phyloP scores from a whole-genome alignment of 2,329 filamentous ascomycete species.

The Phaeosphaeriaceae sp. region DNA sequence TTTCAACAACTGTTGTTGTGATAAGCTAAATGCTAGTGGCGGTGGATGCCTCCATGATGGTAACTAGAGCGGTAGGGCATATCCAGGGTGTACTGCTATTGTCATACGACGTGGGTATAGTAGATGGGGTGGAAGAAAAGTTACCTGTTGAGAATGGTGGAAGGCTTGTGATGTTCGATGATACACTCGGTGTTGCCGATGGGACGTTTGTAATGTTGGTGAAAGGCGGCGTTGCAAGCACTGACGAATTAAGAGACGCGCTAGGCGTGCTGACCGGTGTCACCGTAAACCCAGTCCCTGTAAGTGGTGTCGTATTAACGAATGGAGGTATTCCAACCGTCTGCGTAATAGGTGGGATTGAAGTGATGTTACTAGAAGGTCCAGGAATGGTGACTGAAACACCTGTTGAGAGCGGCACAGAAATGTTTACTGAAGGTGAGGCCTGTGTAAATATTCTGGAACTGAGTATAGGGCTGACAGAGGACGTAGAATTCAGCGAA shows the following conservation, averaged over 20 bases:
- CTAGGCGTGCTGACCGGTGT: slow-evolving; percentile 1
- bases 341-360: background rate
- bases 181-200: slow-evolving; percentile 14
- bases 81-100: slow-evolving; percentile 15
- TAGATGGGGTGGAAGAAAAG: slow-evolving; percentile 14
- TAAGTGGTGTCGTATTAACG: background rate
- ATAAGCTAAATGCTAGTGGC: slow-evolving; percentile 16
- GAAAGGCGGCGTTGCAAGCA: slow-evolving; percentile 2
- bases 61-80: slow-evolving; percentile 14
- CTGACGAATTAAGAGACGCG: background rate
- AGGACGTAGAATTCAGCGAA: slow-evolving; percentile 2
- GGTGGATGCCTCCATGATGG: slow-evolving; percentile 15
- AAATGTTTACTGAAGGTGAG: background rate
- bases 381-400: background rate
- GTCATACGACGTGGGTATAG: slow-evolving; percentile 18
- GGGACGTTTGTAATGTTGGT: slow-evolving; percentile 10
- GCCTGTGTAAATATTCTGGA: background rate
- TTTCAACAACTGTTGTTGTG: slow-evolving; percentile 16
- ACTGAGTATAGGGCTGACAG: background rate
- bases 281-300: background rate
- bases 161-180: slow-evolving; percentile 16
- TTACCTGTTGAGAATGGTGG: slow-evolving; percentile 18
- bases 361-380: slow-evolving; percentile 5
- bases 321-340: slow-evolving; percentile 1
- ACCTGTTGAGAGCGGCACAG: background rate